phyloP scores from a whole-genome alignment of 768 basidiomycete genomes.

The Suillus lakei region DNA sequence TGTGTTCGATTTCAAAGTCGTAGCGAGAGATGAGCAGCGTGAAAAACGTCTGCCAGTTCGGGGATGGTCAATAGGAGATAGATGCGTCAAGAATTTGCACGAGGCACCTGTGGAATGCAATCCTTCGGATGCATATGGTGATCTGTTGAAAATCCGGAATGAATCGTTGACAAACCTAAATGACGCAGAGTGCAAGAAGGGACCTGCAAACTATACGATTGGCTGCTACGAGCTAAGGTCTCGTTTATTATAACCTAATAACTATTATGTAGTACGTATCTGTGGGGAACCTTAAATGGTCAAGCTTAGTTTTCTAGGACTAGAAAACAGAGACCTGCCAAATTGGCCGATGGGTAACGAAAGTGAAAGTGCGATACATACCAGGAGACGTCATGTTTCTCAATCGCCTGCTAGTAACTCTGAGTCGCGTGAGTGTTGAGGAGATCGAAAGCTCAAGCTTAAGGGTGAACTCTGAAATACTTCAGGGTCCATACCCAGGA shows the following conservation, averaged over 20 bases:
- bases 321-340: background rate
- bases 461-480: background rate
- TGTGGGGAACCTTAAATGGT: background rate
- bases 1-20: background rate
- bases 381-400: background rate
- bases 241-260: background rate
- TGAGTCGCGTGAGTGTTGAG: background rate
- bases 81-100: background rate
- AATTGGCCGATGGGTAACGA: background rate
- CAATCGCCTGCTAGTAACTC: background rate
- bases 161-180: background rate
- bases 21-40: background rate
- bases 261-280: no score
- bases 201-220: background rate
- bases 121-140: background rate
- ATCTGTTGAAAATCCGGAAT: background rate
- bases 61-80: background rate
- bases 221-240: background rate
- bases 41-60: background rate
- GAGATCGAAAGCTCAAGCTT: background rate
- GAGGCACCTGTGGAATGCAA: background rate
- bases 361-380: background rate
- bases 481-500: background rate
- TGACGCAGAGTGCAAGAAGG: background rate
- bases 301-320: background rate